Evolutionary conservation across 1,284 basidiomycete species (phyloP), one percentile per base, ranked within the genome.

Genomic region (Meira nashicola): DNA sequence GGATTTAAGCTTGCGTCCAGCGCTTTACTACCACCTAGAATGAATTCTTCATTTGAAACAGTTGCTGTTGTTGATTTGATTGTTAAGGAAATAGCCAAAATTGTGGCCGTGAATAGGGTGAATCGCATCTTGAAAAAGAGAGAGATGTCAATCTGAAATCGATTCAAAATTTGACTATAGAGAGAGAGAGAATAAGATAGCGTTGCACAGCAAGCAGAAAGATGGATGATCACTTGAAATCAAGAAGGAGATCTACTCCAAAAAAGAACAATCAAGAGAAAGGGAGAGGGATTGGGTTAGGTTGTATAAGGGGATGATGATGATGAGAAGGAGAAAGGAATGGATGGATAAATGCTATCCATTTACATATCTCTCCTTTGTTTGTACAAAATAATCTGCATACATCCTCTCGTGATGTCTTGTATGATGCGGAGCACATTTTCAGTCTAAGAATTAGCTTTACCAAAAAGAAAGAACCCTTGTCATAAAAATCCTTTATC

Each of bases 181-280:
- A 25, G 17, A 21, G 14, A 46, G 23, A 25, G 41, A 5, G 41
- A 10, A 4, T 15, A 10, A 10, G n/a, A 4, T 21, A 4, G 10
- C 10, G 25, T 21, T 21, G 46, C 46, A 48, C 46, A 48, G 46
- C 46, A 21, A 48, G 46, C 46, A 48, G 21, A 7, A 21, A 25
- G 25, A 25, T 17, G 25, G 25, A 25, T 17, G 21, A 9, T 15
- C 6, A 43, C 15, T 15, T 15, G 19, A 43, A 19, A 10, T 5
- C 11, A 10, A 43, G 19, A 43, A 43, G 46, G 46, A 48, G 46
- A 48, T 48, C 46, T 14, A 48, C 46, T 48, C 46, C 46, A 21
- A 25, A 25, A 23, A 21, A 23, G 7, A 12, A 46, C 10, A 4
- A 23, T 15, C 17, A 48, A 23, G 25, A 48, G 46, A 12, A 25